Conservation (phyloP, 768 basidiomycete species). For the Termitomyces sp. region DNA sequence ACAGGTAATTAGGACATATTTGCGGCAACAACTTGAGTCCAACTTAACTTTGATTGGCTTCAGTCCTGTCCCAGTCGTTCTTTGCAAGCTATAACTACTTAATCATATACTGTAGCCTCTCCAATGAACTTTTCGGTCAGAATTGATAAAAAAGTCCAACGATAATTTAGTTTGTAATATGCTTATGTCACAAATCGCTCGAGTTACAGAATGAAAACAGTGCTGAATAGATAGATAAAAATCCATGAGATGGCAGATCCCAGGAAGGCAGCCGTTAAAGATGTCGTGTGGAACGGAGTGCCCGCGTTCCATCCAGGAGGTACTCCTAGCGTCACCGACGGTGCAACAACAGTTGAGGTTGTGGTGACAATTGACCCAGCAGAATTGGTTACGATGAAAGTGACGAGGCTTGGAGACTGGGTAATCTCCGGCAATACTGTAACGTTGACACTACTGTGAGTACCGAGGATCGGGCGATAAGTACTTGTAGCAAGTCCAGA, state of each 20-base stretch:
- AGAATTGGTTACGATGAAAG: conserved; percentile 52
- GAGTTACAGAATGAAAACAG: conserved; percentile 7
- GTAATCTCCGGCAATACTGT: conserved; percentile 55
- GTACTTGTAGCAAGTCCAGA: conserved; percentile 69
- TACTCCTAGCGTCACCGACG: conserved; percentile 52
- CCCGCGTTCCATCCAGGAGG: conserved; percentile 54
- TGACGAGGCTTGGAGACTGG: conserved; percentile 44
- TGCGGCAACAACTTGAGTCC: background rate
- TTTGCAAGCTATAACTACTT: background rate
- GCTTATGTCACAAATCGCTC: background rate
- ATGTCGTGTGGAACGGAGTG: conserved; percentile 7
- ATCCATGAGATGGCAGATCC: conserved; percentile 13
- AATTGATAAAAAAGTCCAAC: background rate
- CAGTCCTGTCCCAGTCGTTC: background rate
- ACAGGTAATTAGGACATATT: background rate
- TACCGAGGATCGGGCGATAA: conserved; percentile 53
- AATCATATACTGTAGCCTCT: background rate
- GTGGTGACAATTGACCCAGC: conserved; percentile 49
- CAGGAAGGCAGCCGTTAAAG: conserved; percentile 10
- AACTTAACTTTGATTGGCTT: background rate
- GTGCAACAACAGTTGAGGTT: conserved; percentile 38
- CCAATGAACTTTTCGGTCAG: background rate
- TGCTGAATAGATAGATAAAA: conserved; percentile 12
- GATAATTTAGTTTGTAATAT: background rate
- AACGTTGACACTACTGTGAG: conserved; percentile 31